Evolutionary conservation across 345 rosid genomes (phyloP).

Genomic region (Dovyalis caffra): DNA sequence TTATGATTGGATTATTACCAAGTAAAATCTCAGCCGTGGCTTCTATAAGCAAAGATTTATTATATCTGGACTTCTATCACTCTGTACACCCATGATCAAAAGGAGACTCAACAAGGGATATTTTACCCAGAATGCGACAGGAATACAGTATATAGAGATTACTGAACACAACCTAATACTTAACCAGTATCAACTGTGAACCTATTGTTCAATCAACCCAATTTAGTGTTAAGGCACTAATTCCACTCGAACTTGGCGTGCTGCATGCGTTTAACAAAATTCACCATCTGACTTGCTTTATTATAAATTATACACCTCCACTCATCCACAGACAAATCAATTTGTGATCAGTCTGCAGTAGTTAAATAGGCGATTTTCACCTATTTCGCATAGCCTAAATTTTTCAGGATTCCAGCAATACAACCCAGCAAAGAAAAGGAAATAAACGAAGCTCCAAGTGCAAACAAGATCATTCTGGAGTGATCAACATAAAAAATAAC

Average conservation of each 20-base stretch:
- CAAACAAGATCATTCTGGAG: background rate
- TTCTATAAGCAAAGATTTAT: background rate
- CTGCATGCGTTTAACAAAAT: background rate
- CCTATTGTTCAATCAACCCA: background rate
- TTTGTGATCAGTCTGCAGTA: background rate
- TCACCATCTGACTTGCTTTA: background rate
- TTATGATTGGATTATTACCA: background rate
- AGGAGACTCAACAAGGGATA: background rate
- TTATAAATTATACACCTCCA: background rate
- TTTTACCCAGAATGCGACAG: background rate
- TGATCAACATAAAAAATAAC: background rate
- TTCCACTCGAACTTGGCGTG: background rate
- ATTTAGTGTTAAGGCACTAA: background rate
- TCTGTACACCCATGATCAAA: background rate
- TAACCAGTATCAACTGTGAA: background rate
- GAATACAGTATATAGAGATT: background rate
- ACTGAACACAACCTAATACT: background rate
- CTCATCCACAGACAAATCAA: background rate
- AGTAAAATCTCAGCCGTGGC: background rate
- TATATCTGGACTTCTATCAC: background rate
- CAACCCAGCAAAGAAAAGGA: background rate
- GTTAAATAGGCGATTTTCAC: too few species aligned
- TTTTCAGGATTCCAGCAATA: background rate
- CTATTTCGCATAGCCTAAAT: background rate
- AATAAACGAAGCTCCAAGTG: conserved; percentile 3